phyloP scores from a whole-genome alignment of 768 basidiomycete species.

The Plicaturopsis crispa region DNA sequence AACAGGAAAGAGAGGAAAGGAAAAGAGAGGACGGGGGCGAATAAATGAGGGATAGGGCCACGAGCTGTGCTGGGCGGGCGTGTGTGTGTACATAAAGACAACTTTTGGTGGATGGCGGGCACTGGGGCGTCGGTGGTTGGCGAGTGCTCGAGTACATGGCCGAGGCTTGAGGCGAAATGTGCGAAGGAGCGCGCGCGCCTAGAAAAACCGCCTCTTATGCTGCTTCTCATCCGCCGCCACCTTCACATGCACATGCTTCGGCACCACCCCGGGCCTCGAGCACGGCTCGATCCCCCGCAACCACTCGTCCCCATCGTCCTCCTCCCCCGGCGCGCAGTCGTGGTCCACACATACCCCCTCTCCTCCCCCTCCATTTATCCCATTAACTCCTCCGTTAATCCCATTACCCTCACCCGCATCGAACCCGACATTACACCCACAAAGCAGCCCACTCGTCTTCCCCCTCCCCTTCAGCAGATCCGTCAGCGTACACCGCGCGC shows the following conservation, averaged over 20 bases:
- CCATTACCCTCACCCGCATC: constrained; percentile 21
- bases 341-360: constrained; percentile 48
- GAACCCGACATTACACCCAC: constrained; percentile 56
- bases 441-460: constrained; percentile 69
- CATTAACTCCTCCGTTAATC: constrained; percentile 31
- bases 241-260: constrained; percentile 66
- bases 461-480: constrained; percentile 81
- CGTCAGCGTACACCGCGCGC: constrained; percentile 84
- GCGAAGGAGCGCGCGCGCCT: no score
- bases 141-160: no score
- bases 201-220: constrained; percentile 72
- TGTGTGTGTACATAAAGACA: no score
- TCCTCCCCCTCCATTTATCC: constrained; percentile 32
- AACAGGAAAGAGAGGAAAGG: no score
- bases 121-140: no score
- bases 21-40: no score
- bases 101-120: no score
- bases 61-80: no score
- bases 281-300: constrained; percentile 67
- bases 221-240: constrained; percentile 68
- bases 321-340: constrained; percentile 55
- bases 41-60: no score
- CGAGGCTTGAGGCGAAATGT: no score
- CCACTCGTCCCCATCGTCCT: constrained; percentile 87
- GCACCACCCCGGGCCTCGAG: constrained; percentile 34